Conservation (phyloP, 2,329 filamentous ascomycete species). For the Verticillium isaacii region DNA sequence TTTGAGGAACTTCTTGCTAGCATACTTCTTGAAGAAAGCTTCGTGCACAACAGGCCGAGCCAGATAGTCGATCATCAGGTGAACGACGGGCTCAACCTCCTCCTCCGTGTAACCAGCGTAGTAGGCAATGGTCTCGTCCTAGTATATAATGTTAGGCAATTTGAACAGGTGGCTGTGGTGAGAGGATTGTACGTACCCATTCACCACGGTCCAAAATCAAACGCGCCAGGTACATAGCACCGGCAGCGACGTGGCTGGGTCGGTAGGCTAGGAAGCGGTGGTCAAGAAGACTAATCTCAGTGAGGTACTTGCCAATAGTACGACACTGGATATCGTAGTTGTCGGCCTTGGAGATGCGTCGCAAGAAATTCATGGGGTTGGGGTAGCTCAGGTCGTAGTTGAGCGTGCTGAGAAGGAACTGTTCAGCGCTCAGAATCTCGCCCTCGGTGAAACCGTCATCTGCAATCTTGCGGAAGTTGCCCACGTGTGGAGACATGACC, state of each 20-base stretch:
- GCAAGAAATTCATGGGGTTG: conserved; percentile 99
- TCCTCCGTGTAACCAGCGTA: conserved; percentile 93
- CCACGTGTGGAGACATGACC: conserved; percentile 91
- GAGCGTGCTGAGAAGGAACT: conserved; percentile 84
- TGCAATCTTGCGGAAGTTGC: conserved; percentile 94
- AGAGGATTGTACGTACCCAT: conserved; percentile 63
- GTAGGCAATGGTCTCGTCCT: conserved; percentile 81
- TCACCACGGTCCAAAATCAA: conserved; percentile 84
- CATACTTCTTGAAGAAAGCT: conserved; percentile 99
- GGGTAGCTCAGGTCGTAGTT: conserved; percentile 98
- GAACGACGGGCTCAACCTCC: conserved; percentile 87
- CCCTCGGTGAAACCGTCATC: conserved; percentile 94
- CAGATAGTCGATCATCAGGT: conserved; percentile 95
- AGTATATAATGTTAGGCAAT: conserved; percentile 28
- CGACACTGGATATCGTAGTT: conserved; percentile 98
- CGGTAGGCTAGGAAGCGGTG: conserved; percentile 88
- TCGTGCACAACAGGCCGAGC: conserved; percentile 86
- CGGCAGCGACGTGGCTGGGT: conserved; percentile 85
- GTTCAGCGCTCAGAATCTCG: conserved; percentile 95
- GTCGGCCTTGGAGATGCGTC: conserved; percentile 97
- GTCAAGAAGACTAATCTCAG: conserved; percentile 94
- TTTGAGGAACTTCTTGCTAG: conserved; percentile 98
- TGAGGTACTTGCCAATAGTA: conserved; percentile 94
- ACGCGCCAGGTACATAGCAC: conserved; percentile 91
- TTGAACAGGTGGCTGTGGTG: background rate